Base-by-base conservation (phyloP, 805 yeast genomes). In the Candida wancherniae region DNA sequence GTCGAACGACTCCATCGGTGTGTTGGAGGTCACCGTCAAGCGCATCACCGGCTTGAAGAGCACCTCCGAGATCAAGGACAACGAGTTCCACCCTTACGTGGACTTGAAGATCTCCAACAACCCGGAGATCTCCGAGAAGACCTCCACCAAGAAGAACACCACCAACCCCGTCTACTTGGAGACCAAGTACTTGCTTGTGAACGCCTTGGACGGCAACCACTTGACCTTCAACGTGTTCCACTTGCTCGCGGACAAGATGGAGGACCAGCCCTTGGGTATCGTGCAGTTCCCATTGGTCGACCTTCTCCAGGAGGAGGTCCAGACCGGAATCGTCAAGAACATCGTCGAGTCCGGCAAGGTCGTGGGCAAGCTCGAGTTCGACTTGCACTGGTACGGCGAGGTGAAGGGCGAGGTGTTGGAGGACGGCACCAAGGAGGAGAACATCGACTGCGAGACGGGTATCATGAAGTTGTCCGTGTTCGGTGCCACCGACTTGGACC, bases 381-480 rank as follows among this genome's bases (percentile, higher is more conserved):
- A 81, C 55, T 43, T 57, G 29, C 58, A 61, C 35, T 74, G 73
- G 64, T 64, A 59, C 55, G 75, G 77, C 13, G 63, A 68, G 12
- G 46, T 71, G 31, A 59, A 61, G 27, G 70, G 73, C 16, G 51
- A 58, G 27, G 55, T 51, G 7, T 58, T 70, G 45, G 70, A 61
- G 15, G 76, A 72, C 44, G 79, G 77, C 22, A 55, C 69, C 4
- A 67, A 62, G 40, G 71, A 65, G 39, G 62, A 62, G 15, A 58
- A 65, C 19, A 73, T 74, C 8, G 80, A 76, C 31, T 57, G 78
- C n/a, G 86, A 81, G 45, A 75, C 77, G 30, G 94, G 92, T 64
- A 77, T 84, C 36, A 61, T 81, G 57, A 82, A 80, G 47, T 47
- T 83, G 22, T 67, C 68, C 8, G 55, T 84, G 29, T 77, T 79